A percentile compares a stretch with the other conserved stretches of the same genome.
Conservation (phyloP, 2,329 filamentous ascomycete species). For the Fusarium buxicola region DNA sequence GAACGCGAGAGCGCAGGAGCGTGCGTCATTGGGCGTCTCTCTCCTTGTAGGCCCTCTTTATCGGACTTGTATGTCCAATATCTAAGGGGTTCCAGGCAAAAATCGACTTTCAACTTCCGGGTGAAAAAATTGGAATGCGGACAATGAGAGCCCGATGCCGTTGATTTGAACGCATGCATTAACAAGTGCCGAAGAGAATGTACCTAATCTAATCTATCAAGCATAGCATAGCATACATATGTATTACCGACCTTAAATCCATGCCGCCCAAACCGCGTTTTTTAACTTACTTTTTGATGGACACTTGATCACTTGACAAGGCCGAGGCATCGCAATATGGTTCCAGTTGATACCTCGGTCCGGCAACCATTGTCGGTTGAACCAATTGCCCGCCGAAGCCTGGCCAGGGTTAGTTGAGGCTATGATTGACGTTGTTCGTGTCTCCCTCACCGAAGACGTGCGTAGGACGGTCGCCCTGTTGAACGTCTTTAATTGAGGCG, state of each 20-base stretch:
- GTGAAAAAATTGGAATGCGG: conserved; percentile 23
- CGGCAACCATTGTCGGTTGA: conserved; percentile 17
- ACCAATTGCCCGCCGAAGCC: conserved; percentile 17
- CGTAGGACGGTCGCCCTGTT: too few species aligned
- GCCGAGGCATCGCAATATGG: conserved; percentile 15
- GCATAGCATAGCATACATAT: background rate
- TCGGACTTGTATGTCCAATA: conserved; percentile 37
- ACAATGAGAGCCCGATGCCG: conserved; percentile 30
- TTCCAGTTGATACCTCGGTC: conserved; percentile 18
- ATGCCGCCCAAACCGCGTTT: background rate
- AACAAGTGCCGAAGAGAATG: background rate
- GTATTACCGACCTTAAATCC: background rate
- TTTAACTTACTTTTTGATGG: too few species aligned
- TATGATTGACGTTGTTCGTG: background rate
- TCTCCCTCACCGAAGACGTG: background rate
- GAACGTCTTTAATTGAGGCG: conserved; percentile 1
- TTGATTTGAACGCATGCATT: conserved; percentile 2
- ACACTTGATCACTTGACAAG: background rate
- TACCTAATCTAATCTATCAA: conserved; percentile 1
- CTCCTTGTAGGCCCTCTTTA: conserved; percentile 18
- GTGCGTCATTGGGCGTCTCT: conserved; percentile 38
- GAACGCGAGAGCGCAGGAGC: conserved; percentile 32
- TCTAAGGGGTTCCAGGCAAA: conserved; percentile 7
- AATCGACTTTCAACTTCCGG: conserved; percentile 11
- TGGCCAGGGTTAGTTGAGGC: conserved; percentile 10